phyloP scores from a whole-genome alignment of 2,329 filamentous ascomycete species.

The Beauveria australis region DNA sequence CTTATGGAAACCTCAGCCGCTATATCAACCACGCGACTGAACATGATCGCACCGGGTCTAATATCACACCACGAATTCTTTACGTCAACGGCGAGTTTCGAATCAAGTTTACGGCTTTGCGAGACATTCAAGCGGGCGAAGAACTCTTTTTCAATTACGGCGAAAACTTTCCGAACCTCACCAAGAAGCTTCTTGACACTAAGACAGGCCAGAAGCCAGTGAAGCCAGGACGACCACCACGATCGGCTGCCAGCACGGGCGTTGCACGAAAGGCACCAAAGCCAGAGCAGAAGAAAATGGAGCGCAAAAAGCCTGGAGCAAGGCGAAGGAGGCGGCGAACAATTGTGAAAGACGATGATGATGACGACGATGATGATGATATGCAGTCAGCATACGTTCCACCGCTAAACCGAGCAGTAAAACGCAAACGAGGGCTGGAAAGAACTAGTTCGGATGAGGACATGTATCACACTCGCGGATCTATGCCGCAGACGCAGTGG shows the following conservation, averaged over 20 bases:
- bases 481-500: background rate
- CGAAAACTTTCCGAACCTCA: slow-evolving; percentile 56
- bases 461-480: background rate
- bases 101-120: slow-evolving; percentile 63
- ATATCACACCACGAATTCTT: slow-evolving; percentile 55
- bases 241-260: slow-evolving; percentile 13
- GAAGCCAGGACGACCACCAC: slow-evolving; percentile 16
- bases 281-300: slow-evolving; percentile 18
- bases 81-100: slow-evolving; percentile 70
- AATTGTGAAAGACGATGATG: background rate
- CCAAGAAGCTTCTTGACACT: slow-evolving; percentile 32
- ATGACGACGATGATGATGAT: background rate
- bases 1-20: slow-evolving; percentile 70
- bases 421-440: slow-evolving; percentile 6
- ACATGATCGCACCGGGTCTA: slow-evolving; percentile 44
- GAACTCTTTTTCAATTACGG: slow-evolving; percentile 81
- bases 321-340: slow-evolving; percentile 17
- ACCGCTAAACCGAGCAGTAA: background rate
- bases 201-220: slow-evolving; percentile 26
- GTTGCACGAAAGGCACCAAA: slow-evolving; percentile 19
- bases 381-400: background rate
- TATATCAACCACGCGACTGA: slow-evolving; percentile 73
- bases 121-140: slow-evolving; percentile 61
- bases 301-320: slow-evolving; percentile 14
- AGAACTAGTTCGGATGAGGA: background rate